Base-by-base conservation (phyloP, 768 basidiomycete genomes). In the Albatrellus ellisii region DNA sequence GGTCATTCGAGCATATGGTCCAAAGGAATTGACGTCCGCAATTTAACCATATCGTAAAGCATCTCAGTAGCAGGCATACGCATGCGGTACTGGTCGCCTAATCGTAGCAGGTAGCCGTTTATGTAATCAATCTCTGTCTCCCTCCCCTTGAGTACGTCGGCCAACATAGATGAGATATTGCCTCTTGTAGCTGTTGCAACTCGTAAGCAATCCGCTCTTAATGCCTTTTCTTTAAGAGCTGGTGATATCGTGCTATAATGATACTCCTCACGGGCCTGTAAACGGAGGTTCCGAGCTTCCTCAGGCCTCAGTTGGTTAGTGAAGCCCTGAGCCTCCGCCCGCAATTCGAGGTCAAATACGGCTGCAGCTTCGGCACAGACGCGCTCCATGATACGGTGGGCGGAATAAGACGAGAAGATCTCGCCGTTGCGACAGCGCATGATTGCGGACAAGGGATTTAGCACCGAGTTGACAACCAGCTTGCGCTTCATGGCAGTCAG, bases 381-480 rank as follows among this genome's bases (percentile, higher is more conserved):
- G 28, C 62, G 56, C 1, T 52, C 41, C 39, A 75, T 58, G 27
- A 91, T 57, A 20, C 62, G 59, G 2, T 54, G 48, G 2, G 76
- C 68, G 10, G 62, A 59, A 1, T 52, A 39, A 7, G 70, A 60
- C 5, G 56, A 57, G 54, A 84, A 69, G 15, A 94, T 58, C 1
- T 77, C 75, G 14, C 88, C 89, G 56, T 94, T 94, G 39, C 72
- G 68, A 53, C 89, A 83, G 24, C 75, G 75, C 47, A 89, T 62
- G 18, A 97, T 56, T 7, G 87, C 83, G 0, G 90, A 86, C 43
- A 97, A 68, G 2, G 94, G 79, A 54, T 95, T 90, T 58, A 97
- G 73, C 50, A 77, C 69, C 10, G 78, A 65, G 56, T 94, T 88
- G 45, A 85, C 72, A 24, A 79, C 86, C 33, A 95, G 62, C 62